These are phyloP conservation scores for Cladosporium colombiae DNA, from an alignment of 2,329 filamentous ascomycete genomes.

Conservation along the genomic window DNA sequence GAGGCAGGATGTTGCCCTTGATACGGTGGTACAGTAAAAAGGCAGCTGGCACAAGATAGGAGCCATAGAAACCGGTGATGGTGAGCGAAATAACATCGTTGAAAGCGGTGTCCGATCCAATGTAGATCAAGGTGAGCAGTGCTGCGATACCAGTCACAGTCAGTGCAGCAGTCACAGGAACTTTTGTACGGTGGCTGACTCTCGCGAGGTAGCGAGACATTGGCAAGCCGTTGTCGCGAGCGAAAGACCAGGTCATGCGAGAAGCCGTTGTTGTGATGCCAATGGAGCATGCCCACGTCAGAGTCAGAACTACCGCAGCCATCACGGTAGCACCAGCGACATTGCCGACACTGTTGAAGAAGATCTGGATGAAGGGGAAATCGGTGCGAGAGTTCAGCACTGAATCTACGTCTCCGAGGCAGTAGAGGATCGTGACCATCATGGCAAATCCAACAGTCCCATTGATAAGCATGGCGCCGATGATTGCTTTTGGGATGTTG, in stretches of 20 bases:
- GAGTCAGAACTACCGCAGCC: slow-evolving; percentile 44
- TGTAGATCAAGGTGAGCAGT: slow-evolving; percentile 45
- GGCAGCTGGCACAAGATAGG: slow-evolving; percentile 44
- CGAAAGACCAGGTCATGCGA: slow-evolving; percentile 45
- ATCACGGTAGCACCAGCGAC: slow-evolving; percentile 49
- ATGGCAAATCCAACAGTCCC: slow-evolving; percentile 50
- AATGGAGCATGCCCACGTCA: slow-evolving; percentile 39
- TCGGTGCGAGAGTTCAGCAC: slow-evolving; percentile 47
- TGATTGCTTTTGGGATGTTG: slow-evolving; percentile 52
- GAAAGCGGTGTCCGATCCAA: slow-evolving; percentile 46
- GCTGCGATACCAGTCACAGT: slow-evolving; percentile 57
- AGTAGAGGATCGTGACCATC: slow-evolving; percentile 48
- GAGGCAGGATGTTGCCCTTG: slow-evolving; percentile 41
- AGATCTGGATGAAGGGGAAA: slow-evolving; percentile 55
- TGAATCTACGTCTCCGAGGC: slow-evolving; percentile 43
- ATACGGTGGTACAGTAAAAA: slow-evolving; percentile 47
- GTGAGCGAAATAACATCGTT: slow-evolving; percentile 49
- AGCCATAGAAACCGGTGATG: slow-evolving; percentile 47
- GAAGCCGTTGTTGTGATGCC: slow-evolving; percentile 45
- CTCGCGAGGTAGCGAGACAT: slow-evolving; percentile 41
- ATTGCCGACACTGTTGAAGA: slow-evolving; percentile 48
- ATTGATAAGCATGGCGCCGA: slow-evolving; percentile 51
- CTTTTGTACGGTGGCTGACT: slow-evolving; percentile 31
- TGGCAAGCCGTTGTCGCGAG: slow-evolving; percentile 44
- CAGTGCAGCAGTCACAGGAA: slow-evolving; percentile 36